Conservation (phyloP, 2,329 filamentous ascomycete genomes). For the Nigrospora sphaerica region DNA sequence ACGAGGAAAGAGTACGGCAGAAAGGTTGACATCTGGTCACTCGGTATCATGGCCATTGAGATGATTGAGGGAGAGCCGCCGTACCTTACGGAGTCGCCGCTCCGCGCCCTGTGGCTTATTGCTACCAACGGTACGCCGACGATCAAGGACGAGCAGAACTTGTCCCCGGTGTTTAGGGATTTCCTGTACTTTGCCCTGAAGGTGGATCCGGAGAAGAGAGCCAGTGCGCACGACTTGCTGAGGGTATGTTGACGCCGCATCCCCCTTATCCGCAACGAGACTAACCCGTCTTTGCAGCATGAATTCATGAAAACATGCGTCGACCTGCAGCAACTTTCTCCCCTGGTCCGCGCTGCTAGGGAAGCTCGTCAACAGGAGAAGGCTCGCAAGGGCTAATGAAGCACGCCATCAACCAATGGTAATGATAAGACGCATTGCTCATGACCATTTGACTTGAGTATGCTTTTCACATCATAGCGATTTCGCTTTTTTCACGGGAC, state of each 20-base stretch:
- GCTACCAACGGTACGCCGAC: constrained; percentile 92
- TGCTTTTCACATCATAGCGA: too few relatives aligned
- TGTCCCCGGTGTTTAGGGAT: constrained; percentile 78
- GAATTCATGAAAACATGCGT: constrained; percentile 74
- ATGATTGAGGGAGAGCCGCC: constrained; percentile 99
- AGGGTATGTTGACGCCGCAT: constrained; percentile 55
- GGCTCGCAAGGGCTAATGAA: constrained; percentile 54
- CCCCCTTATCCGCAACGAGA: constrained; percentile 3
- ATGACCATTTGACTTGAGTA: too few relatives aligned
- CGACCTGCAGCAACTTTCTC: constrained; percentile 69
- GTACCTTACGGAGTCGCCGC: constrained; percentile 89
- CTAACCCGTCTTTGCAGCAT: constrained; percentile 45
- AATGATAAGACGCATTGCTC: too few relatives aligned
- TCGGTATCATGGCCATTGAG: constrained; percentile 99
- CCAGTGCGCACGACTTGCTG: constrained; percentile 87
- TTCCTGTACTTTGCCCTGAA: constrained; percentile 91
- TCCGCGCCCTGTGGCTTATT: constrained; percentile 90
- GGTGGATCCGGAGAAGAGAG: constrained; percentile 94
- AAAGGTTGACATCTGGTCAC: constrained; percentile 97
- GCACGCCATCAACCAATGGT: too few relatives aligned
- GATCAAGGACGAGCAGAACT: constrained; percentile 85
- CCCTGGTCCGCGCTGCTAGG: constrained; percentile 78
- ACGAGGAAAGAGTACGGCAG: constrained; percentile 96
- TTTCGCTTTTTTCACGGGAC: too few relatives aligned
- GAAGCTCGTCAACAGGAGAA: constrained; percentile 82